Base-by-base conservation (phyloP, 108 stramenopile genomes). In the Chaetoceros muelleri region DNA sequence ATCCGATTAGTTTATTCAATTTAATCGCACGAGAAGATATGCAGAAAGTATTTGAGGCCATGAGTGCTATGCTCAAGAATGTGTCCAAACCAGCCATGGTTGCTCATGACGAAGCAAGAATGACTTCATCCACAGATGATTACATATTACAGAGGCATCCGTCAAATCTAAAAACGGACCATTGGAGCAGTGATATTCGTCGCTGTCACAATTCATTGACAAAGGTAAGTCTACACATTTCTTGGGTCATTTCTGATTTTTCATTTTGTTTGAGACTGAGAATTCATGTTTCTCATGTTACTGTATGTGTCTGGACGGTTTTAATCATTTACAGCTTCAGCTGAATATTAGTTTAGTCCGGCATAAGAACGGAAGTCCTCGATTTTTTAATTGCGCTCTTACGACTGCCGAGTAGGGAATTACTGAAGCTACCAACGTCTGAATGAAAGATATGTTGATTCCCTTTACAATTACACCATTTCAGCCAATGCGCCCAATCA, bases 341-440 rank as follows among this genome's bases (percentile, higher is more conserved):
- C 51, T 90, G 48, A 90, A 80, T 63, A 67, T 84, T 3, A 75
- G 78, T 22, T 74, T 90, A 10, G 88, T 84, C 13, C 75, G 88
- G 57, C 66, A 56, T 8, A 50, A 73, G 1, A 64, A 82, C 47
- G 79, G 84, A n/a, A 55, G 74, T 21, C 81, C 88, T 49, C 84
- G 82, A 49, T 90, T 86, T 59, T 90, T 90, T 61, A 80, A 82
- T 44, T 85, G 82, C 47, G 71, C 80, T 27, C 67, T 90, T 2
- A 62, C 63, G n/a, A n/a, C n/a, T n/a, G n/a, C n/a, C n/a, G n/a
- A n/a, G n/a, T n/a, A n/a, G n/a, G n/a, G n/a, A n/a, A n/a, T n/a
- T n/a, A n/a, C n/a, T n/a, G n/a, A n/a, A n/a, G n/a, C n/a, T n/a
- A n/a, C n/a, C n/a, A n/a, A n/a, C n/a, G n/a, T n/a, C n/a, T n/a